Percentiles rank a stretch among this genome's conserved stretches.
Evolutionary conservation across 2,329 filamentous ascomycete genomes (phyloP).

Genomic region (Verticillium albo-atrum): DNA sequence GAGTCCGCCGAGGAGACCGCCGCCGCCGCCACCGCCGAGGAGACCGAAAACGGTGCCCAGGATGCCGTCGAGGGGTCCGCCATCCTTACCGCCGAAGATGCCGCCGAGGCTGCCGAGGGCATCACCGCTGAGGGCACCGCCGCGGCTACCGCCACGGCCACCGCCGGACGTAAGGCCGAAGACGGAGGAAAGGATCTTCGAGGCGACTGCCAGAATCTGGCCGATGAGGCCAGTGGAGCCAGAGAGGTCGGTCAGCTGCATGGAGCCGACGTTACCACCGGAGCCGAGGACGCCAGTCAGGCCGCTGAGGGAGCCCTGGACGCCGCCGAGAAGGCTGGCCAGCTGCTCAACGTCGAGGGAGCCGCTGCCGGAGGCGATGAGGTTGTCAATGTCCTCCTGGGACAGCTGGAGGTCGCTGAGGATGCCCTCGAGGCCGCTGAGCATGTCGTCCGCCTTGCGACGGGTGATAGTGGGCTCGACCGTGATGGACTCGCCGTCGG

Average conservation of each 20-base stretch:
- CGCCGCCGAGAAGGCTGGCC: constrained; percentile 1
- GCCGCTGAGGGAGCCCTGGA: neutral
- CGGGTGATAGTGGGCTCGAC: constrained; percentile 1
- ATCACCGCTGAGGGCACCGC: too few relatives aligned
- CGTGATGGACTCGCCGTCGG: constrained; percentile 2
- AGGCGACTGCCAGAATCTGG: neutral
- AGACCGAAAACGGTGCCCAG: neutral
- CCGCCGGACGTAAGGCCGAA: neutral
- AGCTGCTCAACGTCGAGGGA: neutral
- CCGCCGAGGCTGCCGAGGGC: neutral
- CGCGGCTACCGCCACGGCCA: neutral
- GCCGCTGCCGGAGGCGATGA: neutral
- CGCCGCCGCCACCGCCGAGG: neutral
- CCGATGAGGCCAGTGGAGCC: neutral
- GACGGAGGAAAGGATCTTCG: neutral
- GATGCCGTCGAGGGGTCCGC: neutral
- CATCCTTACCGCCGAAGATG: neutral
- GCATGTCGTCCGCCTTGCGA: neutral
- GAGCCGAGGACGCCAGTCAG: neutral
- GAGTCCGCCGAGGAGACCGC: neutral
- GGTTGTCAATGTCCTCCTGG: neutral
- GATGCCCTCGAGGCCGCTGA: constrained; percentile 5
- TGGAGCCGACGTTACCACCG: neutral
- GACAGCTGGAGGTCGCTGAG: neutral
- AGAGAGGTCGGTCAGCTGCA: neutral